These are phyloP conservation scores for Claviceps digitariae DNA, from an alignment of 2,329 filamentous ascomycete species.

Conservation along the genomic window DNA sequence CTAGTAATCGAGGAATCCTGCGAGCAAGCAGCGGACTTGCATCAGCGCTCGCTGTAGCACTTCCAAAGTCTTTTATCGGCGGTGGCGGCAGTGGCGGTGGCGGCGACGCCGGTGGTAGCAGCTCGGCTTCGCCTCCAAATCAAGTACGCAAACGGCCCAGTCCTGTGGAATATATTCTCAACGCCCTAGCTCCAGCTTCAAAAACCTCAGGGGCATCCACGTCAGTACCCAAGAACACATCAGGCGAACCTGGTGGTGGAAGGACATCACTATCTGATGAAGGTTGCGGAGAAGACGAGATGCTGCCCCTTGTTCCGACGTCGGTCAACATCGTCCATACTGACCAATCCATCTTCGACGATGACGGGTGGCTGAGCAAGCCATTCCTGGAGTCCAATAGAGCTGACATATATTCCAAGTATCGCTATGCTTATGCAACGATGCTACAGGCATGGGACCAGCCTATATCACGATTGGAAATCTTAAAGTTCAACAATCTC, in stretches of 20 bases:
- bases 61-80: constrained; percentile 32
- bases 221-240: constrained; percentile 33
- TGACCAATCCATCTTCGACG: constrained; percentile 53
- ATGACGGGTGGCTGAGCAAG: constrained; percentile 50
- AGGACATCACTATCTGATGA: constrained; percentile 42
- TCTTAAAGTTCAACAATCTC: constrained; percentile 56
- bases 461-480: constrained; percentile 48
- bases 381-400: constrained; percentile 42
- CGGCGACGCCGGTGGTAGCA: constrained; percentile 17
- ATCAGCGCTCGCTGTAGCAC: constrained; percentile 40
- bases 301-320: constrained; percentile 33
- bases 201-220: constrained; percentile 26
- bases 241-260: constrained; percentile 31
- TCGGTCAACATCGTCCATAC: constrained; percentile 40
- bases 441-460: constrained; percentile 54
- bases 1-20: constrained; percentile 38
- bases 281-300: constrained; percentile 32
- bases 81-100: constrained; percentile 18
- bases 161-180: constrained; percentile 47
- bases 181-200: constrained; percentile 35
- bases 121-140: constrained; percentile 31
- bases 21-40: constrained; percentile 42
- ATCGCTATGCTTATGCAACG: constrained; percentile 54
- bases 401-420: constrained; percentile 39
- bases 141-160: constrained; percentile 41